phyloP scores from a whole-genome alignment of 192 early-diverging fungal species.

The Coemansia sp. region DNA sequence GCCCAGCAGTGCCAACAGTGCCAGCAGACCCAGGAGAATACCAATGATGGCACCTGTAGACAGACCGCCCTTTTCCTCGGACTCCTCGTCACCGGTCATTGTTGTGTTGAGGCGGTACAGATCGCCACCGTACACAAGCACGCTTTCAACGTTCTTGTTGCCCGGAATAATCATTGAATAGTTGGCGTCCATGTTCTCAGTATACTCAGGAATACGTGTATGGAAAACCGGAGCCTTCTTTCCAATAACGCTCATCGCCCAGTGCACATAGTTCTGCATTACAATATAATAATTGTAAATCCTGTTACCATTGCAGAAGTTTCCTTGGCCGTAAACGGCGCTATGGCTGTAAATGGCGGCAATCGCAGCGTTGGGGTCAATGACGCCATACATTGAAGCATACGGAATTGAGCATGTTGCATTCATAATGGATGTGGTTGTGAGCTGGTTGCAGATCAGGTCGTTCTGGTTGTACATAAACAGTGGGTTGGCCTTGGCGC shows the following conservation, averaged over 20 bases:
- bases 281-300: conserved; percentile 41
- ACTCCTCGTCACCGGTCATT: neutral
- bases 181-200: conserved; percentile 22
- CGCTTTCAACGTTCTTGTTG: conserved; percentile 1
- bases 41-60: conserved; percentile 15
- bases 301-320: conserved; percentile 15
- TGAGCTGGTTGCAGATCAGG: conserved; percentile 32
- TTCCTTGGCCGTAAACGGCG: conserved; percentile 11
- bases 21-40: conserved; percentile 12
- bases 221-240: conserved; percentile 33
- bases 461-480: conserved; percentile 28
- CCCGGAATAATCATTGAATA: conserved; percentile 34
- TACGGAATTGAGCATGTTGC: conserved; percentile 23
- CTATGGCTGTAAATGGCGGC: conserved; percentile 46
- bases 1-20: conserved; percentile 13
- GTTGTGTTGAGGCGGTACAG: conserved; percentile 15
- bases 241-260: conserved; percentile 33
- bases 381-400: conserved; percentile 32
- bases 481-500: conserved; percentile 18
- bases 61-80: conserved; percentile 1
- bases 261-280: conserved; percentile 37
- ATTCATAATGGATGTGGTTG: conserved; percentile 27
- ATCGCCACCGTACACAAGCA: conserved; percentile 29
- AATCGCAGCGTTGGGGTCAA: conserved; percentile 22
- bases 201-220: conserved; percentile 27